These are phyloP conservation scores for Pedinophyceae sp. DNA, from an alignment of 139 green algal genomes.

Conservation along the genomic window DNA sequence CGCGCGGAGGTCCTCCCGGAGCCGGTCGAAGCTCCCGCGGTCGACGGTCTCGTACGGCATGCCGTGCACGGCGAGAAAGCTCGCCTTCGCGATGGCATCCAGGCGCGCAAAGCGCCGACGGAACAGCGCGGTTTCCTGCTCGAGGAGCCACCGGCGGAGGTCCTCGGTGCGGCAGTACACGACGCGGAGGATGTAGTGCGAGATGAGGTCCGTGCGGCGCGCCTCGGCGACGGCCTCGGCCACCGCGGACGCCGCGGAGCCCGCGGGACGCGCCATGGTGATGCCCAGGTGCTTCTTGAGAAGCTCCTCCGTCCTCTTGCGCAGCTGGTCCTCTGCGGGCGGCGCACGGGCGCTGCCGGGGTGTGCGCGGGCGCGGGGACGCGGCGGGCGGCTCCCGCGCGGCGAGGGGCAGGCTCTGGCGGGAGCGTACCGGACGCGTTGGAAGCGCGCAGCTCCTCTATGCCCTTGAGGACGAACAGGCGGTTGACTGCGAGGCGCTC, in stretches of 20 bases:
- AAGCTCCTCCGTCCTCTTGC: conserved; percentile 19
- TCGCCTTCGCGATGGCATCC: conserved; percentile 21
- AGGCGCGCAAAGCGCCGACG: too few species aligned
- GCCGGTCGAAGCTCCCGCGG: conserved; percentile 19
- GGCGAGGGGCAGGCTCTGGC: not conserved
- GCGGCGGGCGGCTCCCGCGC: too few species aligned
- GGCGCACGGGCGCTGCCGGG: conserved; percentile 36
- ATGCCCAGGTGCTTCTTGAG: conserved; percentile 30
- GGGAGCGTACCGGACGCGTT: not conserved
- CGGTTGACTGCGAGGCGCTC: conserved; percentile 75
- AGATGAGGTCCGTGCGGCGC: conserved; percentile 44
- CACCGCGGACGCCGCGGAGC: conserved; percentile 5
- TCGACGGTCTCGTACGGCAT: conserved; percentile 39
- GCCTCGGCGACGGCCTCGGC: conserved; percentile 18
- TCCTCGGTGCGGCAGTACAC: conserved; percentile 83
- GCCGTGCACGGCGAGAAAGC: conserved; percentile 36
- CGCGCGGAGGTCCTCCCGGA: conserved; percentile 24
- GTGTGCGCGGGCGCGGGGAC: too few species aligned
- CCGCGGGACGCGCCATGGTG: not conserved
- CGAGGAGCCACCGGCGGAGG: conserved; percentile 73
- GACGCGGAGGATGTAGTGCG: conserved; percentile 83
- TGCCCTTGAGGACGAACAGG: conserved; percentile 66
- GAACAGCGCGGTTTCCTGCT: conserved; percentile 71
- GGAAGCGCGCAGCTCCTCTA: conserved; percentile 46
- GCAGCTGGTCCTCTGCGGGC: conserved; percentile 10